Evolutionary conservation across 176 grass and related monocot genomes (phyloP), one percentile per base, ranked within the genome.

Genomic region (Echinochloa phyllopogon): DNA sequence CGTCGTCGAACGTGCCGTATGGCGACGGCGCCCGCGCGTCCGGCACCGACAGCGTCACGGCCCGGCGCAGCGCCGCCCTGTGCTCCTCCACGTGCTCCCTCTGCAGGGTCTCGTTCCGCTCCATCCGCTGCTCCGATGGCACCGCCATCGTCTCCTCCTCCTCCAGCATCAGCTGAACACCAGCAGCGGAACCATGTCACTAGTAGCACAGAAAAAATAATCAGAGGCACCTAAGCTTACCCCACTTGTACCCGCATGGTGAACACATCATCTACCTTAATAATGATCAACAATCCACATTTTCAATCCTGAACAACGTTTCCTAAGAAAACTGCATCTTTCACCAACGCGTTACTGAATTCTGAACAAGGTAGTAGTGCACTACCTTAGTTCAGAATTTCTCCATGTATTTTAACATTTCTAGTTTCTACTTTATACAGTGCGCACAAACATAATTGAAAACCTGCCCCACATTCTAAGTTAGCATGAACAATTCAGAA

Each of bases 71-170:
- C 25, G 96, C 96, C 8, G 89, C 96, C 83, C 85, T 95, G 83
- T 98, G 93, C 89, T 95, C 91, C 82, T 98, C 89, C 5, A 74
- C 67, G 12, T 92, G 93, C 44, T 95, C 96, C 72, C 47, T 88
- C 59, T 77, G 87, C 37, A 98, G 82, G 3, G 80, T 93, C 85
- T 95, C 91, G 70, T 98, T 88, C 69, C 93, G 86, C 86, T 98
- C 89, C 96, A 98, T 98, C 75, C 45, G 86, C 76, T 98, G 96
- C 77, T 95, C 80, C 3, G 87, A 72, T 5, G 96, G 96, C 16
- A 93, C 90, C 8, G 65, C 86, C 87, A 84, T 88, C 8, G 71
- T 79, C 3, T 69, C 65, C 77, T 98, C 95, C 70, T 83, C 90
- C 65, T 94, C 85, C 48, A 92, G 20, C 89, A 95, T 92, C 76